Conservation (phyloP, 2,329 filamentous ascomycete genomes). For the Canariomyces notabilis region DNA sequence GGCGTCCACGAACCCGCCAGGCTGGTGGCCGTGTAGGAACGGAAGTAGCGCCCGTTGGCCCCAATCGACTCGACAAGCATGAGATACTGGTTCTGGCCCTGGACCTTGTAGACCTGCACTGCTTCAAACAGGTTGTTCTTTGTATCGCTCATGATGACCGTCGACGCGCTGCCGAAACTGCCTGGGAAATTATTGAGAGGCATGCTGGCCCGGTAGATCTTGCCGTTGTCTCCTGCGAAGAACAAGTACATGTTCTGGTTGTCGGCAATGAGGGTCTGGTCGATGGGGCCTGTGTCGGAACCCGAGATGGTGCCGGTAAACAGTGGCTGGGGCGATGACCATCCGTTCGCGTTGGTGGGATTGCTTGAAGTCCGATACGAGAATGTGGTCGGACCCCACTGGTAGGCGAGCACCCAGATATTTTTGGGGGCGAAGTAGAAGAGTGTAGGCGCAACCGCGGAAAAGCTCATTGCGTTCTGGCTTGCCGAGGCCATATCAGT, state of each 20-base stretch:
- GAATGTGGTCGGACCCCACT: constrained; percentile 58
- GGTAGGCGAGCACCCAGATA: constrained; percentile 61
- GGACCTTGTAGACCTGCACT: constrained; percentile 59
- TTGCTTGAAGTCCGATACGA: constrained; percentile 55
- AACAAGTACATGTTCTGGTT: constrained; percentile 59
- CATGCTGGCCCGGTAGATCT: constrained; percentile 61
- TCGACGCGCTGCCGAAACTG: constrained; percentile 49
- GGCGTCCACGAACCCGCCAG: constrained; percentile 54
- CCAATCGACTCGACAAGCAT: constrained; percentile 65
- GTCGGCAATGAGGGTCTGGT: constrained; percentile 61
- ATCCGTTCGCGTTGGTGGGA: constrained; percentile 52
- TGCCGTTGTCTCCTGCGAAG: constrained; percentile 63
- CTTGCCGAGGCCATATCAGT: constrained; percentile 43
- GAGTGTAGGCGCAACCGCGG: constrained; percentile 54
- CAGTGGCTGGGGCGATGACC: constrained; percentile 49
- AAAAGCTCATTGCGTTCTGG: constrained; percentile 46
- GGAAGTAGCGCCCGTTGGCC: constrained; percentile 56
- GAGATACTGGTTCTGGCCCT: constrained; percentile 52
- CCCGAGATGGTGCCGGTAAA: constrained; percentile 50
- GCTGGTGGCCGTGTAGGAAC: constrained; percentile 57
- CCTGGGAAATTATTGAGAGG: constrained; percentile 57
- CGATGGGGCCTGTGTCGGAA: constrained; percentile 52
- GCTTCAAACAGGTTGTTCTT: constrained; percentile 59
- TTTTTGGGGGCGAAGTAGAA: constrained; percentile 59
- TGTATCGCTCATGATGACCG: constrained; percentile 48